Evolutionary conservation across 495 filamentous ascomycete genomes (phyloP), one percentile per base, ranked within the genome.

Genomic region (Penicillium arizonense): DNA sequence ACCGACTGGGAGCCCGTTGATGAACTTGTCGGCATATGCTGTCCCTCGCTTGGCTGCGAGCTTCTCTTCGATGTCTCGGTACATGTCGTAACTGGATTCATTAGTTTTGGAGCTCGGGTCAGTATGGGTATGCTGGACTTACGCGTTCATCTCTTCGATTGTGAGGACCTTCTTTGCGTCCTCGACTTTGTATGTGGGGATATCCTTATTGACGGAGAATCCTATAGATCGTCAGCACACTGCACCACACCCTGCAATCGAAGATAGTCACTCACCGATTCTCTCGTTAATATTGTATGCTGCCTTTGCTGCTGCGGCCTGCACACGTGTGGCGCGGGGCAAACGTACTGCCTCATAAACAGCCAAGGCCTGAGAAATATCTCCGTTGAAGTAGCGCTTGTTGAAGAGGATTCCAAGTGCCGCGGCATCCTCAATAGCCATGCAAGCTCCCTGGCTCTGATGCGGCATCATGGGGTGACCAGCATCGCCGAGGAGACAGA

Each of bases 81-180:
- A 67, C 77, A 80, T 78, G 51, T 80, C 73, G 50, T 79, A 80
- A 26, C 69, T 77, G 44, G 2, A 28, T 18, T 9, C 2, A 16
- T 30, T 30, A 30, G 28, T 30, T 30, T 24, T 1, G 39, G 16
- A 35, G 40, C 67, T 49, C 67, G 54, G 34, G 23, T 33, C 9
- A 4, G 11, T 12, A 16, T 12, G 23, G 32, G 3, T 14, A 1
- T 4, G 14, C 10, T 1, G 9, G 2, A 70, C 76, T 67, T 58
- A 77, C 73, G 61, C 60, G 44, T 80, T 79, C 75, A 80, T 80
- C 44, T 80, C 76, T 50, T 79, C 76, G 33, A 79, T 77, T 0
- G 76, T 80, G n/a, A 80, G 52, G 26, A 76, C 75, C 41, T 72
- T 66, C 52, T 75, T 73, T 53, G 73, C 64, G 53, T 77, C 69